Percentiles rank a stretch among this genome's conserved stretches.
Evolutionary conservation across 2,329 filamentous ascomycete species (phyloP).

Genomic region (Verticillium longisporum): DNA sequence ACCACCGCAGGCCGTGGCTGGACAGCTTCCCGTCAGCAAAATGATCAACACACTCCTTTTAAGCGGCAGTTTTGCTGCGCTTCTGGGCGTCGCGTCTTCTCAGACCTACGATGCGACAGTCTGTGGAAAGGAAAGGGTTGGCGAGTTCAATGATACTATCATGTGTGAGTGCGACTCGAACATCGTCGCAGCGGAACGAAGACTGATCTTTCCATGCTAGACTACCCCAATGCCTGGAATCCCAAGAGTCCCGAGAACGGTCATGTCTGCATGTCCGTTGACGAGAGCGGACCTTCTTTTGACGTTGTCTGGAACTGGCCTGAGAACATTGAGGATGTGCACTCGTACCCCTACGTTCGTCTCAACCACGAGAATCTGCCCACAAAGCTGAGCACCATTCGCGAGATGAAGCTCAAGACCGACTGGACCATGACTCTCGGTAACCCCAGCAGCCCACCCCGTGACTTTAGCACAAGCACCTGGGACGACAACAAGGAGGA

Average conservation of each 20-base stretch:
- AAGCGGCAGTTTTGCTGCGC: slow-evolving; percentile 6
- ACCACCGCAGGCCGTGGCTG: neutral
- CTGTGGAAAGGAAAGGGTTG: slow-evolving; percentile 19
- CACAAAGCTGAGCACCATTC: slow-evolving; percentile 19
- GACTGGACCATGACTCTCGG: slow-evolving; percentile 22
- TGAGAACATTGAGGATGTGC: slow-evolving; percentile 16
- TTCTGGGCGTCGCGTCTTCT: slow-evolving; percentile 9
- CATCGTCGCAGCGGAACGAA: neutral
- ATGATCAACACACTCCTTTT: slow-evolving; percentile 10
- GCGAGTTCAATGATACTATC: slow-evolving; percentile 9
- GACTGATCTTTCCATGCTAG: neutral
- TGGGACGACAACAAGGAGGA: slow-evolving; percentile 15
- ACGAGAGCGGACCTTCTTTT: slow-evolving; percentile 19
- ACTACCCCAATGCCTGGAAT: slow-evolving; percentile 22
- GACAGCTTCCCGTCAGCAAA: neutral
- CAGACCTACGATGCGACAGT: slow-evolving; percentile 19
- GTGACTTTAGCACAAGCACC: slow-evolving; percentile 9
- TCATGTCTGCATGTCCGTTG: slow-evolving; percentile 22
- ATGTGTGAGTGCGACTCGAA: slow-evolving; percentile 13
- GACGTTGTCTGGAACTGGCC: slow-evolving; percentile 25
- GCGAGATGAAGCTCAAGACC: slow-evolving; percentile 16
- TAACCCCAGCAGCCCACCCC: slow-evolving; percentile 11
- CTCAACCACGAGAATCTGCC: slow-evolving; percentile 18
- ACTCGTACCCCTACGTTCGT: slow-evolving; percentile 26
- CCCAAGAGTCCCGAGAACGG: slow-evolving; percentile 22